Base-by-base conservation (phyloP, 768 basidiomycete genomes). In the Inosperma sp. region DNA sequence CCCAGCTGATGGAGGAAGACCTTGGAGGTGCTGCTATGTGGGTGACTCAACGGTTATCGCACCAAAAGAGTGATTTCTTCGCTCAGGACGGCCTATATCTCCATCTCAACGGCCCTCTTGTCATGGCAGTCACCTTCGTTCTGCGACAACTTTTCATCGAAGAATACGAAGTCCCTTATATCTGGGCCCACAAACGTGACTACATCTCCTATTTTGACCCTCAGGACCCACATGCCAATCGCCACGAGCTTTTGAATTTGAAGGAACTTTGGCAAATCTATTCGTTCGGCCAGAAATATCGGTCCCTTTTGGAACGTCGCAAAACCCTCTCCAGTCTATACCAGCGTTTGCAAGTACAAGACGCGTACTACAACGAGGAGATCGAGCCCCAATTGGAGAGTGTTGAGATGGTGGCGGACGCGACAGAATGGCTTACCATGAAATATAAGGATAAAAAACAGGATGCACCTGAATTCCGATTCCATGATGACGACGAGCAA, bases 171-270 rank as follows among this genome's bases (percentile, higher is more conserved):
- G 94, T 97, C 6, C 93, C 96, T 0, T 94, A 93, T 68, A 83
- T 98, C 55, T 96, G 88, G 87, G 82, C 83, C 14, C 92, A 97
- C 73, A 90, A 89, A 60, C 80, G 89, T 30, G 96, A 99, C 65
- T 86, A 89, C 61, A 86, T 98, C 60, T 82, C 83, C 39, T 81
- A 87, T 65, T 89, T 88, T 66, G 88, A 92, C 60, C 74, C 81
- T 40, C 65, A 71, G 26, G 83, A 86, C 51, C 76, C 82, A 44
- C 12, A 51, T 4, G 73, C 79, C 27, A 63, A 76, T n/a, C 80
- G 80, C 30, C 62, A 79, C 17, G 86, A 88, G 54, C 81, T 97
- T 25, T 78, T 99, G 51, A 78, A 68, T 56, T 74, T 86, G 52
- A 72, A 80, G 36, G 94, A 99, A 60, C 67, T 98, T 7, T 99